These are phyloP conservation scores for Byssochlamys sp. DNA, from an alignment of 2,329 filamentous ascomycete species.

Conservation along the genomic window DNA sequence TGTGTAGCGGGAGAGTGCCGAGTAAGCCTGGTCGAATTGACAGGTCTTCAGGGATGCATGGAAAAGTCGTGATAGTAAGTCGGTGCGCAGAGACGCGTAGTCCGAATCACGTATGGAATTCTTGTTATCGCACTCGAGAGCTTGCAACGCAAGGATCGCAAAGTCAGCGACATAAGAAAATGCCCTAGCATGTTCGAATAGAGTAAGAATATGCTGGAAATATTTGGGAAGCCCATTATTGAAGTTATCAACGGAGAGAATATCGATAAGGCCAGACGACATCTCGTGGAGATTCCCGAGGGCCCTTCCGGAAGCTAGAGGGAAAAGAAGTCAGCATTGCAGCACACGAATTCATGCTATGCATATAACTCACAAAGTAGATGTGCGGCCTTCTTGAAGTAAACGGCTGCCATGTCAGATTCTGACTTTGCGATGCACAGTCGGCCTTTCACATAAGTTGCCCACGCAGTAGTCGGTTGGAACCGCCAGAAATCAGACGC, in stretches of 20 bases:
- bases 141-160: conserved; percentile 63
- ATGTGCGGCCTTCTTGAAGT: conserved; percentile 75
- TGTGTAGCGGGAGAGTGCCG: conserved; percentile 62
- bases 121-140: conserved; percentile 32
- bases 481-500: conserved; percentile 59
- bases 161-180: conserved; percentile 80
- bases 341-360: background rate
- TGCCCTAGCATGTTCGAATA: conserved; percentile 69
- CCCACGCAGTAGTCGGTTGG: conserved; percentile 49
- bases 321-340: background rate
- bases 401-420: conserved; percentile 59
- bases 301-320: conserved; percentile 34
- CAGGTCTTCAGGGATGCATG: conserved; percentile 68
- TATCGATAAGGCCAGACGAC: conserved; percentile 58
- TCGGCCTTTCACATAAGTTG: conserved; percentile 72
- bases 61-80: conserved; percentile 77
- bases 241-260: conserved; percentile 59
- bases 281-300: conserved; percentile 36
- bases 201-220: conserved; percentile 71
- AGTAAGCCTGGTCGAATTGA: conserved; percentile 74
- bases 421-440: conserved; percentile 66
- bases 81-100: conserved; percentile 44
- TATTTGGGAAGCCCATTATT: conserved; percentile 71
- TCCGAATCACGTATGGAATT: conserved; percentile 25
- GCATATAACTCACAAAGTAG: conserved; percentile 59